Evolutionary conservation across 2,329 filamentous ascomycete species (phyloP).

Genomic region (Fusarium heterosporum): DNA sequence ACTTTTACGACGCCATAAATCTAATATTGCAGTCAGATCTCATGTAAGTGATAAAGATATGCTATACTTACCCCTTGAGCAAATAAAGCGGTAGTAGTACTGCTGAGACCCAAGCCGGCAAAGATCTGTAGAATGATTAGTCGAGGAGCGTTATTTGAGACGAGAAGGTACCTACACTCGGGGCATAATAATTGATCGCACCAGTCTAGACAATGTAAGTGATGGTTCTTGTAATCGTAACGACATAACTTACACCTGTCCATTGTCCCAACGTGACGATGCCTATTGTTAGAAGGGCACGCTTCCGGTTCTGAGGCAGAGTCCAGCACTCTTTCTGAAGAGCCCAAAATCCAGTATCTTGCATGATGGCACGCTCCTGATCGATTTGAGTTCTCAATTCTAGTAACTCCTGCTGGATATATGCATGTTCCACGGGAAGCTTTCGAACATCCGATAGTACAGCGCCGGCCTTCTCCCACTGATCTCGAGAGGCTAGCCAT

Average conservation of each 20-base stretch:
- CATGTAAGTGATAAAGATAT: accelerated
- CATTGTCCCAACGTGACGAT: constrained; percentile 45
- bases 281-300: constrained; percentile 41
- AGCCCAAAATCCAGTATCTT: constrained; percentile 37
- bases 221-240: no score
- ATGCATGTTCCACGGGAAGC: constrained; percentile 35
- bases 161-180: constrained; percentile 48
- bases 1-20: constrained; percentile 75
- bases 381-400: constrained; percentile 35
- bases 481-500: constrained; percentile 67
- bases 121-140: constrained; percentile 60
- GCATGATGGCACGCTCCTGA: constrained; percentile 37
- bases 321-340: constrained; percentile 42
- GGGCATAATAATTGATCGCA: constrained; percentile 69
- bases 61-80: constrained; percentile 66
- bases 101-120: constrained; percentile 64
- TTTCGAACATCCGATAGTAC: constrained; percentile 37
- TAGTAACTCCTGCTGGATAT: constrained; percentile 41
- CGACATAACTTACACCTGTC: constrained; percentile 40
- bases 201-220: constrained; percentile 31
- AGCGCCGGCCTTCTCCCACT: constrained; percentile 60
- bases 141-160: accelerated
- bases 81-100: constrained; percentile 68
- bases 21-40: background rate
- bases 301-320: constrained; percentile 38